Percentiles rank a stretch among this genome's conserved stretches.
These are phyloP conservation scores for Phaeosphaeria sp. DNA, from an alignment of 2,329 filamentous ascomycete genomes.

Conservation along the genomic window DNA sequence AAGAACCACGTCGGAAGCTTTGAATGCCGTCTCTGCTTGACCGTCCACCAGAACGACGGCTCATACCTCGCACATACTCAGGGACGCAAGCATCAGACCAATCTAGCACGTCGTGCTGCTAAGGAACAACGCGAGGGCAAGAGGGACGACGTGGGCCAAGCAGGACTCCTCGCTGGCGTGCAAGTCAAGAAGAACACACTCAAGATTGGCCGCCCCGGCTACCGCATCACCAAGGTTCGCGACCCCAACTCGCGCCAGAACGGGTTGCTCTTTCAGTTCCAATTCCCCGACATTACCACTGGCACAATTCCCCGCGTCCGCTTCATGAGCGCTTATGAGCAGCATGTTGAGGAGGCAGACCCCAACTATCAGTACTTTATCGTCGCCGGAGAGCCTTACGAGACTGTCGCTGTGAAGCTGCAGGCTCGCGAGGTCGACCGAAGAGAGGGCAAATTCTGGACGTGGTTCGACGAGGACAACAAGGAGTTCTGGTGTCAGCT, in stretches of 20 bases:
- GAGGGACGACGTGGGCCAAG: conserved; percentile 70
- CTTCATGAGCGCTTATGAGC: conserved; percentile 97
- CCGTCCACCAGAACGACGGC: conserved; percentile 98
- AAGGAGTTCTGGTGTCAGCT: conserved; percentile 99
- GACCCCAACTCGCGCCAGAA: conserved; percentile 89
- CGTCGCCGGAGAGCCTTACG: conserved; percentile 95
- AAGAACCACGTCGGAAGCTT: conserved; percentile 99
- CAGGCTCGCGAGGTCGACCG: conserved; percentile 93
- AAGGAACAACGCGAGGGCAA: conserved; percentile 91
- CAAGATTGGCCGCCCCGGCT: conserved; percentile 95
- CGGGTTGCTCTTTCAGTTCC: conserved; percentile 92
- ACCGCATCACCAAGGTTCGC: conserved; percentile 96
- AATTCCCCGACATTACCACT: conserved; percentile 87
- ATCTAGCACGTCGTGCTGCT: conserved; percentile 93
- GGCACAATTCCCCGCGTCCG: conserved; percentile 82
- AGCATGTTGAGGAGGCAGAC: conserved; percentile 90
- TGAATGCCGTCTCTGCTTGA: conserved; percentile 95
- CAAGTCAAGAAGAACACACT: conserved; percentile 80
- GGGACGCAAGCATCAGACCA: conserved; percentile 98
- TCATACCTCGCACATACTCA: conserved; percentile 99
- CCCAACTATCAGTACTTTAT: conserved; percentile 94
- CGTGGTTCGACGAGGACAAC: conserved; percentile 92
- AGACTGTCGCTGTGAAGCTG: conserved; percentile 96
- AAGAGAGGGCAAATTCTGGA: conserved; percentile 86
- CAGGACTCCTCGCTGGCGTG: conserved; percentile 74